Base-by-base conservation (phyloP, 177 flowering plant genomes). In the Vitis hybrid region DNA sequence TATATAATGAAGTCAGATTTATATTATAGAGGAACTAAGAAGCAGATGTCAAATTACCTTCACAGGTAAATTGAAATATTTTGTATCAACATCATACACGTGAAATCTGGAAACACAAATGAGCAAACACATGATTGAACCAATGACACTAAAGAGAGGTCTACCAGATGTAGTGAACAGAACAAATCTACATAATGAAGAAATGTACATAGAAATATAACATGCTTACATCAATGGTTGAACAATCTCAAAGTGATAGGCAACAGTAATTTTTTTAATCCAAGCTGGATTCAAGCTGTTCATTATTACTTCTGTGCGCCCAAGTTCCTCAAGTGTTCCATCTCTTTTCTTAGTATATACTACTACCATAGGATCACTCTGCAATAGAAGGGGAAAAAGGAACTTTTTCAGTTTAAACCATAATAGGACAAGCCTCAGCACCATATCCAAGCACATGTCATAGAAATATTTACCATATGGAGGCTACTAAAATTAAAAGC, bases 301-400 rank as follows among this genome's bases (percentile, higher is more conserved):
- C 84, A 90, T 49, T 69, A 90, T 75, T 6, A 92, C 97, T 84
- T 92, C 97, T 11, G 97, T 89, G 22, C 95, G 89, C 10, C 95
- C 97, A 74, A 90, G 61, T 77, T 92, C 97, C 76, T 85, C 86
- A 29, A 90, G 83, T 33, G 48, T 77, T 39, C 92, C 93, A 75
- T 89, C 88, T 51, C 75, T 74, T 80, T 72, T 85, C 80, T 82
- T 92, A 48, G 57, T 33, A 76, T 85, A 92, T 4, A 83, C 85
- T 29, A 92, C 86, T 2, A 78, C 82, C 86, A 92, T 84, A 4
- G 97, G 97, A 77, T 92, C 97, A 79, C 95, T 92, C 97, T 92
- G 77, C 62, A 76, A 53, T 11, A 58, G 48, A 64, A 72, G 14
- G 26, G 26, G 1, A 22, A 74, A 70, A 33, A 33, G 45, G 7